These are phyloP conservation scores for Physcomitrium patens DNA, from an alignment of 225 moss, liverwort and hornwort species.

Conservation along the genomic window DNA sequence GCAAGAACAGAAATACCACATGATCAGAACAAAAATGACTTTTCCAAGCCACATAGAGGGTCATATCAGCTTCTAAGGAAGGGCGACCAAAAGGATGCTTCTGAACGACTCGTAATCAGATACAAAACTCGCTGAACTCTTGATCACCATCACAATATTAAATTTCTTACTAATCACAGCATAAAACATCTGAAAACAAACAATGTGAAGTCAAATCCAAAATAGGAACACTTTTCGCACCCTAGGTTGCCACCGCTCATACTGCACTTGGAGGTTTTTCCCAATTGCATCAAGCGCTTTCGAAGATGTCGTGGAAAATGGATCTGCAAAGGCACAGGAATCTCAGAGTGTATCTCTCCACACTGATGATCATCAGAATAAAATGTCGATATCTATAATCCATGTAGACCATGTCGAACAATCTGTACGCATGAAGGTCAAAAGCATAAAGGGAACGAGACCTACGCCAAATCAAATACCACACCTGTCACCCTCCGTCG, in stretches of 20 bases:
- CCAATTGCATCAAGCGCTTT: constrained; percentile 97
- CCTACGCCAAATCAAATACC: constrained; percentile 3
- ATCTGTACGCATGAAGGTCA: constrained; percentile 3
- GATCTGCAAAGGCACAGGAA: constrained; percentile 61
- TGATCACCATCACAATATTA: not conserved
- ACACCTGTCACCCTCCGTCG: constrained; percentile 17
- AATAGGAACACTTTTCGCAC: constrained; percentile 43
- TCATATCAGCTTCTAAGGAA: not conserved
- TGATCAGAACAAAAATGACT: constrained; percentile 13
- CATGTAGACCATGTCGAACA: constrained; percentile 16
- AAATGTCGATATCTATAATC: constrained; percentile 11
- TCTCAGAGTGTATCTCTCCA: constrained; percentile 25
- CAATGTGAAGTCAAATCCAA: constrained; percentile 14
- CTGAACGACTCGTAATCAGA: not conserved
- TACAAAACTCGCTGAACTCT: not conserved
- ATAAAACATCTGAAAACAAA: constrained; percentile 11
- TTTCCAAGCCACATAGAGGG: not conserved
- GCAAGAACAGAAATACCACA: constrained; percentile 27
- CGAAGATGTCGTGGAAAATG: constrained; percentile 73
- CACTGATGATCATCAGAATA: constrained; percentile 15
- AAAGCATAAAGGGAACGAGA: constrained; percentile 14
- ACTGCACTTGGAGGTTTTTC: constrained; percentile 85
- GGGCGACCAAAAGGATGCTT: not conserved
- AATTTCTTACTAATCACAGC: constrained; percentile 5
- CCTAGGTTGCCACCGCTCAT: constrained; percentile 98